Conservation (phyloP, 345 rosid species). For the Heritiera littoralis region DNA sequence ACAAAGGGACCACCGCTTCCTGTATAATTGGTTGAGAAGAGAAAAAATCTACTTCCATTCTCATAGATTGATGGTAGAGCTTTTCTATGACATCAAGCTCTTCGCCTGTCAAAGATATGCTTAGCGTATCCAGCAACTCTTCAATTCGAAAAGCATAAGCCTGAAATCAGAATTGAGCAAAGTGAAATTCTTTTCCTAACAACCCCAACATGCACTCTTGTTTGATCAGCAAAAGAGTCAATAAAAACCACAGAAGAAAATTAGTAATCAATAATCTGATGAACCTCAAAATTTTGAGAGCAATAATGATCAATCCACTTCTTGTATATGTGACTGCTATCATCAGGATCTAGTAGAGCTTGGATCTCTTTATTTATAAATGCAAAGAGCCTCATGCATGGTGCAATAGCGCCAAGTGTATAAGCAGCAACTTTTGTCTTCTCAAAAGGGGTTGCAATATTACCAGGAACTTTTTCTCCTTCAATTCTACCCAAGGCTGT, state of each 20-base stretch:
- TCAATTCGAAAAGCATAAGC: constrained; percentile 47
- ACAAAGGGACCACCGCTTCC: constrained; percentile 46
- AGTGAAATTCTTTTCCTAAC: constrained; percentile 13
- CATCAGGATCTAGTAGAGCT: constrained; percentile 39
- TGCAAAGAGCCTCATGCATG: constrained; percentile 53
- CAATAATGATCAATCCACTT: constrained; percentile 56
- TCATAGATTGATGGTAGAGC: constrained; percentile 52
- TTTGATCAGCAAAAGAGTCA: constrained; percentile 17
- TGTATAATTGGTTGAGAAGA: constrained; percentile 40
- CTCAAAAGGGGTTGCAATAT: constrained; percentile 60
- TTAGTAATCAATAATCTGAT: constrained; percentile 9
- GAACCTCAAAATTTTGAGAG: constrained; percentile 48
- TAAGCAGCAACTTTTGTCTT: constrained; percentile 63
- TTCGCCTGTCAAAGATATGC: constrained; percentile 52
- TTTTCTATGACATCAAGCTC: constrained; percentile 55
- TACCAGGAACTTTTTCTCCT: constrained; percentile 47
- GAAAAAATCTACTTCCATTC: constrained; percentile 49
- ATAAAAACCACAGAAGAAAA: constrained; percentile 1
- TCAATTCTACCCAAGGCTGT: constrained; percentile 59
- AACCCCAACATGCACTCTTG: neutral
- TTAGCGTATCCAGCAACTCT: constrained; percentile 56
- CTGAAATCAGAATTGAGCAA: constrained; percentile 36
- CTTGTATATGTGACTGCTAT: constrained; percentile 47
- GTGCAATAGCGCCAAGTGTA: constrained; percentile 54
- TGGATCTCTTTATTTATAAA: constrained; percentile 45